Base-by-base conservation (phyloP, 2,329 filamentous ascomycete genomes). In the Knoxdaviesia proteae region DNA sequence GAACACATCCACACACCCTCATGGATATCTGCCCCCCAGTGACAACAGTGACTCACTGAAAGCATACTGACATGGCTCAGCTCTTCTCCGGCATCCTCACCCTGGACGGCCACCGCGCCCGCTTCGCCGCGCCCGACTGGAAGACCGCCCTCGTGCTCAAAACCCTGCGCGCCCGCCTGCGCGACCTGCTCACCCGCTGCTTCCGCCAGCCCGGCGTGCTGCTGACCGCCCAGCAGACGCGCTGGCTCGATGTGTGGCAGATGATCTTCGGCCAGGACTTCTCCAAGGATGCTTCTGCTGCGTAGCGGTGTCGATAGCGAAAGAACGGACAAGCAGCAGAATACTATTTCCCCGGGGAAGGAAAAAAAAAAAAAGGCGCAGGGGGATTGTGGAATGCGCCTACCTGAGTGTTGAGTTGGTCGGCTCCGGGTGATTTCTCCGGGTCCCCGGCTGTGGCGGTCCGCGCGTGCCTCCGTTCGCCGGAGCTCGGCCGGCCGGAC, bases 91-190 rank as follows among this genome's bases (percentile, higher is more conserved):
- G 90, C 9, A 80, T 94, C 2, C 69, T 94, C 36, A 70, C 84
- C 20, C 69, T 98, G 38, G 90, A 94, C 55, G 81, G 84, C 38
- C 93, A 94, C 55, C 72, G 87, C 32, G 71, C 88, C 40, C 74
- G 84, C 40, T 94, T 96, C 55, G 73, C 80, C 29, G 71, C 92
- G 1, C 71, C 77, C 5, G 82, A 93, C 54, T 96, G 88, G 87
- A 92, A 87, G 60, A 79, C 79, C 0, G 78, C 90, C 68, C 71
- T 94, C 34, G 86, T 80, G n/a, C 63, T 98, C 53, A 94, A 94
- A 60, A 74, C 77, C 5, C 63, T 96, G 42, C 73, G 84, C 20
- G 64, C 67, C 2, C 71, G 80, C 31, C 64, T 94, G 11, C 75
- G 79, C 49, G 84, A 93, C 49, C 71, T 92, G 36, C 64, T 93